Conservation (phyloP, 441 rosid species). For the Geranium incanum region DNA sequence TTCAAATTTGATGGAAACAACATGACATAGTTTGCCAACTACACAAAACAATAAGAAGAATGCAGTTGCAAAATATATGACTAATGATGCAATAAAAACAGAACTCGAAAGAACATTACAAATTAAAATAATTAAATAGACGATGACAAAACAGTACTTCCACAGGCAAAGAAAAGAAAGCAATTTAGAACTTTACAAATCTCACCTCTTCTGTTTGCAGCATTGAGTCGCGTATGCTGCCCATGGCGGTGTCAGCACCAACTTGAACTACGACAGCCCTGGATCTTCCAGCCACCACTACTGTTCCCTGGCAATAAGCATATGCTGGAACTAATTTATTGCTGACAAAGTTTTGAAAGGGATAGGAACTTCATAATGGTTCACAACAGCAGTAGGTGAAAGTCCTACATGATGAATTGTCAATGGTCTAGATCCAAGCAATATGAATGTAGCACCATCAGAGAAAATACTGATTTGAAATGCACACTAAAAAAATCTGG, state of each 20-base stretch:
- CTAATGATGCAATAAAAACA: background rate
- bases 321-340: constrained; percentile 22
- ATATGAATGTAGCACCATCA: constrained; percentile 2
- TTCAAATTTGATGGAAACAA: background rate
- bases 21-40: background rate
- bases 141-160: constrained; percentile 2
- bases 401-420: constrained; percentile 4
- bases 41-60: background rate
- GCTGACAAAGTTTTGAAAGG: constrained; percentile 11
- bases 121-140: background rate
- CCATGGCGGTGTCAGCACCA: constrained; percentile 97
- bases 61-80: background rate
- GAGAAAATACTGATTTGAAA: background rate
- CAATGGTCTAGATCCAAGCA: background rate
- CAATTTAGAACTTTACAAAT: constrained; percentile 14
- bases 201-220: constrained; percentile 87
- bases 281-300: constrained; percentile 84
- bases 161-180: constrained; percentile 17
- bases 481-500: background rate
- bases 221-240: constrained; percentile 95
- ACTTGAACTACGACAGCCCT: constrained; percentile 92
- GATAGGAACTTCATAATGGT: constrained; percentile 9
- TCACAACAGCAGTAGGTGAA: constrained; percentile 12
- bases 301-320: constrained; percentile 74
- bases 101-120: background rate